phyloP scores from a whole-genome alignment of 2,329 filamentous ascomycete genomes.

The Botrytis elliptica region DNA sequence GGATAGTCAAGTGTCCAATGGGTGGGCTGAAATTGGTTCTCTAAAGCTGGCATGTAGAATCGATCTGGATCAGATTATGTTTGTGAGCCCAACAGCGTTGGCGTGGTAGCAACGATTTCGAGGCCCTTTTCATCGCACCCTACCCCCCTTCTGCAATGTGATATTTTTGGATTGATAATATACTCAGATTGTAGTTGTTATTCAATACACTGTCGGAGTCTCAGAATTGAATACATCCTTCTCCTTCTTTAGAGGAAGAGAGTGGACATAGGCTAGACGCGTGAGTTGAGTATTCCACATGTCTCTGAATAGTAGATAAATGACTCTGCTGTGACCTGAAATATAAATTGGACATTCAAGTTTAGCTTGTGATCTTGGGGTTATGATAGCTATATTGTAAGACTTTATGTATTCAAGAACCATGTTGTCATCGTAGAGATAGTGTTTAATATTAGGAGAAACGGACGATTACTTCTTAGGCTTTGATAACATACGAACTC shows the following conservation, averaged over 20 bases:
- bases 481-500: not conserved
- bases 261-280: accelerated
- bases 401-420: not conserved
- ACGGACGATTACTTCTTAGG: not conserved
- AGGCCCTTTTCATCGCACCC: too few species aligned
- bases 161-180: too few species aligned
- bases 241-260: not conserved
- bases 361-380: not conserved
- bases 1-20: not conserved
- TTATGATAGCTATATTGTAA: not conserved
- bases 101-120: too few species aligned
- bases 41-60: not conserved
- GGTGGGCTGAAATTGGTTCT: not conserved
- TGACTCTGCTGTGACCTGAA: not conserved
- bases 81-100: accelerated
- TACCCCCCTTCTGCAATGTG: too few species aligned
- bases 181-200: too few species aligned
- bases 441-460: not conserved
- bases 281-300: not conserved
- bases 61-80: too few species aligned
- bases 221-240: not conserved
- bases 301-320: not conserved
- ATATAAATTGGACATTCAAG: not conserved
- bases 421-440: not conserved
- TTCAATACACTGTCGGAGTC: too few species aligned